Percentiles rank a stretch among this genome's conserved stretches.
Evolutionary conservation across 768 basidiomycete genomes (phyloP).

Genomic region (Ephemerocybe angulata): DNA sequence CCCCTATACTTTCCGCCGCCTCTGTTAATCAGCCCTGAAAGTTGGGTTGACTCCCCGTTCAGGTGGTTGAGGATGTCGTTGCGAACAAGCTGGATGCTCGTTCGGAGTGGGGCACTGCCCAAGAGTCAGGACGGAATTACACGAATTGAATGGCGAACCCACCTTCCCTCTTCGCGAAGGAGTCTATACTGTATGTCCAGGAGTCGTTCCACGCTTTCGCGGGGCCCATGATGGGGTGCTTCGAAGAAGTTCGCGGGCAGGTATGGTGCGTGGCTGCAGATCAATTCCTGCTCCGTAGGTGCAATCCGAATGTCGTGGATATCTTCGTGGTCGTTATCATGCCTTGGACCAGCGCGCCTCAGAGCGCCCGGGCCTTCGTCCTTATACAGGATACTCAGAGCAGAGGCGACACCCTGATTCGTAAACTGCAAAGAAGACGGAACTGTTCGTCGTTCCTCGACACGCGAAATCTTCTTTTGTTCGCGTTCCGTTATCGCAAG

Average conservation of each 20-base stretch:
- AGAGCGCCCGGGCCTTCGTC: slow-evolving; percentile 57
- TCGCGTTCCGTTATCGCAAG: slow-evolving; percentile 52
- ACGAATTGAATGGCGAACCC: slow-evolving; percentile 15
- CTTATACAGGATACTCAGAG: slow-evolving; percentile 25
- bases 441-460: background rate
- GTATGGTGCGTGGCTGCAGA: slow-evolving; percentile 45
- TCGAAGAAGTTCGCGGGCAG: slow-evolving; percentile 56
- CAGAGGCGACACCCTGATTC: slow-evolving; percentile 34
- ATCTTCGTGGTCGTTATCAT: slow-evolving; percentile 63
- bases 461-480: slow-evolving; percentile 20
- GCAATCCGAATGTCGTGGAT: slow-evolving; percentile 61
- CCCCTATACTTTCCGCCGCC: slow-evolving; percentile 60
- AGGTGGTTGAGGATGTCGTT: slow-evolving; percentile 36
- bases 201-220: slow-evolving; percentile 58
- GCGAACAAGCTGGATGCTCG: slow-evolving; percentile 44
- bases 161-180: slow-evolving; percentile 70
- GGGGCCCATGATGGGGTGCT: slow-evolving; percentile 60
- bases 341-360: slow-evolving; percentile 49
- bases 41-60: slow-evolving; percentile 29
- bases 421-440: background rate
- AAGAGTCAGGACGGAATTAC: background rate
- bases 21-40: slow-evolving; percentile 44
- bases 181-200: slow-evolving; percentile 76
- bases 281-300: slow-evolving; percentile 66
- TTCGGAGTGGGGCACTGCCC: slow-evolving; percentile 49